phyloP scores from a whole-genome alignment of 1,284 basidiomycete genomes.

The Exsudoporus floridanus region DNA sequence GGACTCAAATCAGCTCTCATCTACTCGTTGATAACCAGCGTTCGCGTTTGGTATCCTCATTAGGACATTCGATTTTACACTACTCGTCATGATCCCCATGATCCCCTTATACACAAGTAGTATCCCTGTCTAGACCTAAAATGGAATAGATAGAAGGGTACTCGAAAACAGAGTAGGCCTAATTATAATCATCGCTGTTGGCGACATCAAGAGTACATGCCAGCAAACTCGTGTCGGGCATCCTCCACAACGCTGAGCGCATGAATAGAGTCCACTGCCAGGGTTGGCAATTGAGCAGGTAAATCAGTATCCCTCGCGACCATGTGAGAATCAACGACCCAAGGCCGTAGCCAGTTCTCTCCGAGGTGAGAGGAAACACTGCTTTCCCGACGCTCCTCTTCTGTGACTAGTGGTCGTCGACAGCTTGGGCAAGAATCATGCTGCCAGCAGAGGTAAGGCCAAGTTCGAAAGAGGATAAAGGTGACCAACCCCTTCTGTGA shows the following conservation, averaged over 20 bases:
- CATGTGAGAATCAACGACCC: constrained; percentile 22
- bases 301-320: constrained; percentile 18
- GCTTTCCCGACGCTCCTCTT: constrained; percentile 16
- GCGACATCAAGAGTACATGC: constrained; percentile 52
- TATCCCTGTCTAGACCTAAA: constrained; percentile 23
- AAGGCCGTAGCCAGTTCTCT: constrained; percentile 25
- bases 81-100: constrained; percentile 20
- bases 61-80: constrained; percentile 29
- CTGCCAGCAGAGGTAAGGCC: constrained; percentile 35
- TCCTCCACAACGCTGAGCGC: constrained; percentile 12
- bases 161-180: constrained; percentile 16
- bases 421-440: constrained; percentile 65
- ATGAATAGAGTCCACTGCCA: constrained; percentile 15
- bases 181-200: constrained; percentile 9
- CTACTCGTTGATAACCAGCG: constrained; percentile 35
- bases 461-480: constrained; percentile 3
- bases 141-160: constrained; percentile 28
- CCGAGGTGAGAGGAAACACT: neutral
- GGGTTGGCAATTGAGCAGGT: constrained; percentile 21
- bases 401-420: constrained; percentile 45
- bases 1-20: constrained; percentile 33
- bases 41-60: constrained; percentile 14
- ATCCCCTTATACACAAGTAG: constrained; percentile 15
- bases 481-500: constrained; percentile 51
- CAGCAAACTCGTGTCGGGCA: constrained; percentile 38